Base-by-base conservation (phyloP, 805 yeast genomes). In the Candida sakaeoensis region DNA sequence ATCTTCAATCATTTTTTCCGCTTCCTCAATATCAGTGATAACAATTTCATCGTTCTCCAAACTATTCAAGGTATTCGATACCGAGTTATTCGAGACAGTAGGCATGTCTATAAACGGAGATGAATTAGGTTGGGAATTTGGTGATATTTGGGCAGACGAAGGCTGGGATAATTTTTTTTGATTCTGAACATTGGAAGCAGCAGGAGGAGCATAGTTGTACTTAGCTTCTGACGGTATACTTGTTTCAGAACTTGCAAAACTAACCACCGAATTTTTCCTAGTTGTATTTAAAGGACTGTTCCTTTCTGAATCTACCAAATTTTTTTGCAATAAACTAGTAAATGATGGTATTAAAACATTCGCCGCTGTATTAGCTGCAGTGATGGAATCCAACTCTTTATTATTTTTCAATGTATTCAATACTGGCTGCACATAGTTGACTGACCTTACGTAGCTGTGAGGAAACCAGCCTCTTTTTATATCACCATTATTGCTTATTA, bases 401-500 rank as follows among this genome's bases (percentile, higher is more conserved):
- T 64, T 63, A 36, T 55, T 52, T 48, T 61, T 64, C 40, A 68
- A 51, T 46, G 62, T 58, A 44, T 62, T 59, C 36, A 67, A 51
- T 17, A 65, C 62, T 7, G 68, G 73, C 49, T 65, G 70, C 25
- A 62, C 67, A 47, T 67, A 68, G 49, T 68, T 65, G 14, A 68
- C 70, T 1, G 72, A 56, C 34, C 74, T 69, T 19, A 79, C 79
- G 58, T 74, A 81, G 42, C 74, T 75, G 36, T 74, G 74, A 13
- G 95, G 95, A 63, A 88, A 85, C 95, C 95, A 88, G 50, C 96
- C 96, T 53, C 95, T 70, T 28, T 55, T 52, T 5, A 73, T 57
- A 4, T 66, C 72, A 5, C 74, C 74, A 45, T 43, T 51, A 40
- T 42, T 51, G 36, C 26, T 66, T 48, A 58, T 38, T 5, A 60